A percentile compares a stretch with the other conserved stretches of the same genome.
phyloP scores from a whole-genome alignment of 768 basidiomycete species.

The Amanita fuliginea region DNA sequence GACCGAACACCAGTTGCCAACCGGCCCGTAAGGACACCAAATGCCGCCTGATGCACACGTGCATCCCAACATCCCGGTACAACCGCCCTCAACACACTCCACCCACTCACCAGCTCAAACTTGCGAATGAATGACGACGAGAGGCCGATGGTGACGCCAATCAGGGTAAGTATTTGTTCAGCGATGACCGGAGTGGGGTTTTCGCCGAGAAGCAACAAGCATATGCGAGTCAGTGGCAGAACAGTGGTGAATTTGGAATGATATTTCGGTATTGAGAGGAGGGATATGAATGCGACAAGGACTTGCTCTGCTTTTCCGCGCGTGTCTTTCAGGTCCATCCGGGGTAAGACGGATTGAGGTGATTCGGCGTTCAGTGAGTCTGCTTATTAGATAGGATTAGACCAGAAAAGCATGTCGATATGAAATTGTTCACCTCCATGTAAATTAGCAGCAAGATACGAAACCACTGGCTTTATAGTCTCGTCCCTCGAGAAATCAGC shows the following conservation, averaged over 20 bases:
- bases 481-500: conserved; percentile 64
- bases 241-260: conserved; percentile 62
- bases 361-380: conserved; percentile 17
- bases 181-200: conserved; percentile 53
- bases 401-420: background rate
- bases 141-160: conserved; percentile 41
- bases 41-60: conserved; percentile 53
- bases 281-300: conserved; percentile 49
- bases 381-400: background rate
- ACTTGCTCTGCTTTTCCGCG: conserved; percentile 61
- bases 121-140: conserved; percentile 63
- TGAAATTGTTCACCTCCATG: conserved; percentile 41
- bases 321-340: conserved; percentile 35
- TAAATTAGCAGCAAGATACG: conserved; percentile 76
- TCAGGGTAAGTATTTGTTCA: conserved; percentile 46
- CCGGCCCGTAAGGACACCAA: conserved; percentile 58
- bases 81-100: conserved; percentile 61
- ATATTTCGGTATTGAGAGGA: conserved; percentile 43
- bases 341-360: conserved; percentile 46
- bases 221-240: conserved; percentile 71
- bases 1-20: background rate
- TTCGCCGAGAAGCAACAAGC: conserved; percentile 69
- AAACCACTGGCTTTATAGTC: conserved; percentile 74
- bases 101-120: conserved; percentile 80
- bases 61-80: conserved; percentile 62